Conservation (phyloP, 164 flowering plant species). For the Dillenia turbinata region DNA sequence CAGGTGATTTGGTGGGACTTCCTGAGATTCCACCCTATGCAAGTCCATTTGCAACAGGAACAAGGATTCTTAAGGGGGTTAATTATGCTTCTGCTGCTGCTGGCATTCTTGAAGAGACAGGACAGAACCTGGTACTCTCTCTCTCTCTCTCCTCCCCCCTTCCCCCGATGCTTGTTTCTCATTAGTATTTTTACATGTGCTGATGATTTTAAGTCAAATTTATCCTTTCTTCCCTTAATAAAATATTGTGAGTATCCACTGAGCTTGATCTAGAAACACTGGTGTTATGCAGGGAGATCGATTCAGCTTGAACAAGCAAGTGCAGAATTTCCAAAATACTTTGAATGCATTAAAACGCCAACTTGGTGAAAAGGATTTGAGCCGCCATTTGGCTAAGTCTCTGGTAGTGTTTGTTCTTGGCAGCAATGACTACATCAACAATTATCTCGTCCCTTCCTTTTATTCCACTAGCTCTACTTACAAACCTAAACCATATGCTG, state of each 20-base stretch:
- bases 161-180: background rate
- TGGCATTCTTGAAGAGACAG: constrained; percentile 47
- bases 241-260: background rate
- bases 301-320: constrained; percentile 36
- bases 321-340: constrained; percentile 28
- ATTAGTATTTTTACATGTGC: background rate
- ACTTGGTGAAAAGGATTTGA: constrained; percentile 14
- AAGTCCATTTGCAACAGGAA: no score
- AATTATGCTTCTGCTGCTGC: constrained; percentile 12
- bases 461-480: constrained; percentile 25
- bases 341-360: constrained; percentile 16
- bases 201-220: background rate
- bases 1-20: no score
- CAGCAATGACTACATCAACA: constrained; percentile 48
- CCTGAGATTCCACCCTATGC: no score
- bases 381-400: constrained; percentile 20
- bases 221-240: background rate
- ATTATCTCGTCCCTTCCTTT: constrained; percentile 31
- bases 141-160: no score
- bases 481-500: constrained; percentile 23
- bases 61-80: no score
- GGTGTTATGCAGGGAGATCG: constrained; percentile 33
- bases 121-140: constrained; percentile 24
- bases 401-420: constrained; percentile 28
- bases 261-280: no score